Conservation (phyloP, 2,329 filamentous ascomycete genomes). For the Fusarium sp. region DNA sequence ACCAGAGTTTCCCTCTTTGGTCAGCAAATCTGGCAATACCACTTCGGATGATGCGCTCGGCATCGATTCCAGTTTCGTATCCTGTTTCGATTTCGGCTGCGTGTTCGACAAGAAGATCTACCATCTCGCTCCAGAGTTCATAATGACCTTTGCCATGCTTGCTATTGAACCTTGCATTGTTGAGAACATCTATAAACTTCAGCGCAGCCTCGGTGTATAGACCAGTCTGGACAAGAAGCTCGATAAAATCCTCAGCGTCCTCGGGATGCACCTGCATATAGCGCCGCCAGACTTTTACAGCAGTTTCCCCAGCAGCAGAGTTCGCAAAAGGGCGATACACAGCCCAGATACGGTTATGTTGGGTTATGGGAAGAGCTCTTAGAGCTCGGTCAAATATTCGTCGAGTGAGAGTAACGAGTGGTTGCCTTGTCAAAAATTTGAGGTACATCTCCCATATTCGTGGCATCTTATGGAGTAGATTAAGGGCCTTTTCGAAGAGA, state of each 20-base stretch:
- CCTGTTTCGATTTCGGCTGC: conserved; percentile 86
- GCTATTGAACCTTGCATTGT: conserved; percentile 90
- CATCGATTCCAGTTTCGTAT: conserved; percentile 84
- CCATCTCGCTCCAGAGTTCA: conserved; percentile 97
- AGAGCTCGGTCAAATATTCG: conserved; percentile 92
- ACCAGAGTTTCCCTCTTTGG: conserved; percentile 95
- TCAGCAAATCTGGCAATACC: conserved; percentile 92
- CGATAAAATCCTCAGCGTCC: conserved; percentile 94
- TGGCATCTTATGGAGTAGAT: conserved; percentile 98
- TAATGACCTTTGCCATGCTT: conserved; percentile 95
- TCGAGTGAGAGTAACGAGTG: conserved; percentile 87
- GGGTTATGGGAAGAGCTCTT: conserved; percentile 89
- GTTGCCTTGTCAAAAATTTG: conserved; percentile 88
- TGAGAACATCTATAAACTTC: conserved; percentile 90
- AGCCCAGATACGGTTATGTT: conserved; percentile 95
- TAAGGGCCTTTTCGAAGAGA: conserved; percentile 90
- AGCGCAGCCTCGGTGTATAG: conserved; percentile 92
- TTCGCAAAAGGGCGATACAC: conserved; percentile 92
- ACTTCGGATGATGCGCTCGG: conserved; percentile 91
- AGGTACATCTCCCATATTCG: conserved; percentile 99
- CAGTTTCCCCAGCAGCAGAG: conserved; percentile 88
- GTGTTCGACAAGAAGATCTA: conserved; percentile 91
- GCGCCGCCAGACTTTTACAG: conserved; percentile 91
- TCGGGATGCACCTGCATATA: conserved; percentile 99
- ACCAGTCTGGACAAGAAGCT: conserved; percentile 82